phyloP scores from a whole-genome alignment of 345 rosid species.

The Citrus sp. region DNA sequence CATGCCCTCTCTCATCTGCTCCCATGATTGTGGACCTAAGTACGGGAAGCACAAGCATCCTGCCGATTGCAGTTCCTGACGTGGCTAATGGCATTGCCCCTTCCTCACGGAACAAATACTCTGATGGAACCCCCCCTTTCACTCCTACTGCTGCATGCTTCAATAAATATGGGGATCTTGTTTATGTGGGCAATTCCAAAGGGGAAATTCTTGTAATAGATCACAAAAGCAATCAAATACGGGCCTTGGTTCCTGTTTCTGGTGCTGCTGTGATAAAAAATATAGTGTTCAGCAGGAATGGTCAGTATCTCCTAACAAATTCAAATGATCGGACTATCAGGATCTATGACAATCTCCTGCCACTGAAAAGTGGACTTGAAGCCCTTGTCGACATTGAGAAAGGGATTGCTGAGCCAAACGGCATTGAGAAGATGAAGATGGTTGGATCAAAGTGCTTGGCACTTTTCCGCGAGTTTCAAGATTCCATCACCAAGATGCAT shows the following conservation, averaged over 20 bases:
- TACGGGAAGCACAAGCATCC: constrained; percentile 58
- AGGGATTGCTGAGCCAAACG: constrained; percentile 46
- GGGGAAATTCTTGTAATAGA: constrained; percentile 93
- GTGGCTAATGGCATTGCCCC: constrained; percentile 51
- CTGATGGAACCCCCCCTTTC: constrained; percentile 62
- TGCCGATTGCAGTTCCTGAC: constrained; percentile 68
- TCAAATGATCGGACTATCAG: constrained; percentile 90
- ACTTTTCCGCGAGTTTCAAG: constrained; percentile 92
- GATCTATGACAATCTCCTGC: constrained; percentile 90
- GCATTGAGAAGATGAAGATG: constrained; percentile 66
- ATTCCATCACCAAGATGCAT: constrained; percentile 89
- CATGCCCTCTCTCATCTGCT: constrained; percentile 94
- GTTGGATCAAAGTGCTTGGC: constrained; percentile 78
- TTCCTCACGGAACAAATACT: constrained; percentile 59
- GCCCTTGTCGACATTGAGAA: constrained; percentile 45
- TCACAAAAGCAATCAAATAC: constrained; percentile 55
- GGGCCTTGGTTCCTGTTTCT: constrained; percentile 62
- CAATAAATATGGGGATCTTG: constrained; percentile 88
- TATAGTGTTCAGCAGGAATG: constrained; percentile 83
- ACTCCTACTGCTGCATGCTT: constrained; percentile 94
- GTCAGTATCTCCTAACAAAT: constrained; percentile 91
- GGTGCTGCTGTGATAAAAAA: constrained; percentile 80
- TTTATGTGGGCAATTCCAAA: constrained; percentile 90
- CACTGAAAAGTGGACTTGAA: constrained; percentile 55
- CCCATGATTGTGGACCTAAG: constrained; percentile 82